Conservation (phyloP, 176 grass and related monocot species). For the Avena sativa region DNA sequence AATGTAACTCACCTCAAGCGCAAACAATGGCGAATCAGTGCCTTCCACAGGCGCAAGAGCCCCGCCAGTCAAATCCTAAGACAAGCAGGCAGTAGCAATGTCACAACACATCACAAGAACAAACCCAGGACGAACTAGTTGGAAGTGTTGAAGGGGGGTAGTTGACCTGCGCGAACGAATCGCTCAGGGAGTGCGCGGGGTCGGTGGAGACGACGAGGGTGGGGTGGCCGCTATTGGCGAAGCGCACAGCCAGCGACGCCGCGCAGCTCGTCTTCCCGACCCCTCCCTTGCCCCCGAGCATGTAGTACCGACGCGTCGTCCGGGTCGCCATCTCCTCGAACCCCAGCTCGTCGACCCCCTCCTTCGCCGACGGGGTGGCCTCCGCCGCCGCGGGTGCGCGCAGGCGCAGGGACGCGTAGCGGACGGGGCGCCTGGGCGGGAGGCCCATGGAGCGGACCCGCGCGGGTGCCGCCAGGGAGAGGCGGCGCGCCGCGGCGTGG, state of each 20-base stretch:
- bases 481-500: slow-evolving; percentile 39
- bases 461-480: slow-evolving; percentile 19
- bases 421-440: neutral
- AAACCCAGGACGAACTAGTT: neutral
- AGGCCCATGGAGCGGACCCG: neutral
- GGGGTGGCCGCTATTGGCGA: slow-evolving; percentile 89
- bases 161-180: slow-evolving; percentile 76
- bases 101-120: neutral
- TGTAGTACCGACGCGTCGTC: slow-evolving; percentile 73
- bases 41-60: slow-evolving; percentile 75
- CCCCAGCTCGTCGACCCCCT: slow-evolving; percentile 43
- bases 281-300: slow-evolving; percentile 91
- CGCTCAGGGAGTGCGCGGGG: slow-evolving; percentile 88
- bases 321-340: slow-evolving; percentile 75
- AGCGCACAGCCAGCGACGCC: slow-evolving; percentile 81
- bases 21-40: slow-evolving; percentile 74
- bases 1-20: slow-evolving; percentile 74
- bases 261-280: slow-evolving; percentile 95
- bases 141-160: neutral
- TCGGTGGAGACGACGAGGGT: slow-evolving; percentile 89
- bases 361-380: slow-evolving; percentile 43
- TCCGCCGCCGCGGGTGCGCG: slow-evolving; percentile 36
- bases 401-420: slow-evolving; percentile 30
- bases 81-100: neutral
- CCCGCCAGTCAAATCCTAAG: slow-evolving; percentile 90